Evolutionary conservation across 192 early-diverging fungal genomes (phyloP).

Genomic region (Jimgerdemannia flammicorona): DNA sequence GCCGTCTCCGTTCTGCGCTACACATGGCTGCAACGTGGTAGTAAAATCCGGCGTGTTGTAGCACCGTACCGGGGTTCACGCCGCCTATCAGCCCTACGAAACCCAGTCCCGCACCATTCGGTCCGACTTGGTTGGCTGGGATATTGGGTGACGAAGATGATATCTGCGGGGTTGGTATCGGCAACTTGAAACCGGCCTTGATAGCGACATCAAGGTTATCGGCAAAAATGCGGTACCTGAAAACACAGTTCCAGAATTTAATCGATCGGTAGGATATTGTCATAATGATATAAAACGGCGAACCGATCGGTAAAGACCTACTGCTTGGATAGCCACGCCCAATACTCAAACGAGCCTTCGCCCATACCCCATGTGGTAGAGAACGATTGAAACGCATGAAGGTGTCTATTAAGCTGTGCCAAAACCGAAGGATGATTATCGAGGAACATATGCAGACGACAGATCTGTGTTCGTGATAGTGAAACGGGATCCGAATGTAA

Average conservation of each 20-base stretch:
- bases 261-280: background rate
- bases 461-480: constrained; percentile 49
- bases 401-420: constrained; percentile 67
- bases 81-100: constrained; percentile 30
- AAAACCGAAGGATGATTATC: constrained; percentile 65
- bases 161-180: constrained; percentile 47
- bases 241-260: background rate
- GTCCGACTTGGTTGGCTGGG: constrained; percentile 28
- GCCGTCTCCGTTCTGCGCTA: constrained; percentile 63
- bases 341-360: constrained; percentile 81
- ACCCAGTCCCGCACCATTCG: constrained; percentile 23
- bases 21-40: constrained; percentile 74
- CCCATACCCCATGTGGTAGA: constrained; percentile 57
- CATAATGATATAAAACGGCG: background rate
- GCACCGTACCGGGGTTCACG: constrained; percentile 58
- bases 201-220: constrained; percentile 71
- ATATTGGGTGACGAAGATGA: constrained; percentile 15
- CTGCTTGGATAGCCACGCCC: constrained; percentile 81
- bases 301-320: constrained; percentile 25
- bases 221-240: constrained; percentile 69
- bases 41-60: constrained; percentile 87
- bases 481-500: too few species aligned
- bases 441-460: constrained; percentile 67
- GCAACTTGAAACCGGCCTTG: constrained; percentile 64
- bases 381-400: constrained; percentile 56